phyloP scores from a whole-genome alignment of 1,284 basidiomycete genomes.

The Fomitiporia mediterranea region DNA sequence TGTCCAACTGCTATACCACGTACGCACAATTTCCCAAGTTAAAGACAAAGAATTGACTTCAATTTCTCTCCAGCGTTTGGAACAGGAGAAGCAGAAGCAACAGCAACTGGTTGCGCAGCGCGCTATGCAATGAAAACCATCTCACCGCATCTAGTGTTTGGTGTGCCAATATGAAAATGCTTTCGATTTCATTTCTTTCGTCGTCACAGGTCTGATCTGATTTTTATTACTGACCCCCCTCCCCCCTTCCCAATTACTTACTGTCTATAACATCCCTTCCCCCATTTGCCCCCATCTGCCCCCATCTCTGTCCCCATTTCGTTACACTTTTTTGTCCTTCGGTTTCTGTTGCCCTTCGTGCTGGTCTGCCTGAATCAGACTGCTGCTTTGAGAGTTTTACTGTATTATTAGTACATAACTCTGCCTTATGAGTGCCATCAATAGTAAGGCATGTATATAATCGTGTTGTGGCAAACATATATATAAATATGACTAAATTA shows the following conservation, averaged over 20 bases:
- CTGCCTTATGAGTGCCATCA: background rate
- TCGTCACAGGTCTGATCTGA: conserved; percentile 9
- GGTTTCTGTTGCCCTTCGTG: background rate
- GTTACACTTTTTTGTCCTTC: background rate
- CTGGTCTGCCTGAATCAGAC: background rate
- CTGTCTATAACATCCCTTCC: too few species aligned
- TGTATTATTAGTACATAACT: conserved; percentile 17
- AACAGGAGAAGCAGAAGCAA: conserved; percentile 86
- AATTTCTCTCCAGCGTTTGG: conserved; percentile 55
- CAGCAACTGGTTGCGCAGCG: conserved; percentile 33
- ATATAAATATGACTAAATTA: too few species aligned
- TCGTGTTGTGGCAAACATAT: background rate
- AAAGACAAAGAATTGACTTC: conserved; percentile 13
- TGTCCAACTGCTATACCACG: conserved; percentile 88
- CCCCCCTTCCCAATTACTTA: background rate
- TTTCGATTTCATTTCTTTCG: background rate
- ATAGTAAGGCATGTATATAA: conserved; percentile 12
- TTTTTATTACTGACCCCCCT: background rate
- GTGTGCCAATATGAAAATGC: background rate
- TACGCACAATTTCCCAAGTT: conserved; percentile 36
- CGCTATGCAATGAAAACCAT: conserved; percentile 3
- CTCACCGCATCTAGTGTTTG: background rate
- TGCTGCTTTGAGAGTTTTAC: conserved; percentile 10
- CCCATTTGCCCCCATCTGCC: background rate
- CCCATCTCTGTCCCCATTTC: background rate